Conservation (phyloP, 164 flowering plant species). For the Nymphaea thermarum region DNA sequence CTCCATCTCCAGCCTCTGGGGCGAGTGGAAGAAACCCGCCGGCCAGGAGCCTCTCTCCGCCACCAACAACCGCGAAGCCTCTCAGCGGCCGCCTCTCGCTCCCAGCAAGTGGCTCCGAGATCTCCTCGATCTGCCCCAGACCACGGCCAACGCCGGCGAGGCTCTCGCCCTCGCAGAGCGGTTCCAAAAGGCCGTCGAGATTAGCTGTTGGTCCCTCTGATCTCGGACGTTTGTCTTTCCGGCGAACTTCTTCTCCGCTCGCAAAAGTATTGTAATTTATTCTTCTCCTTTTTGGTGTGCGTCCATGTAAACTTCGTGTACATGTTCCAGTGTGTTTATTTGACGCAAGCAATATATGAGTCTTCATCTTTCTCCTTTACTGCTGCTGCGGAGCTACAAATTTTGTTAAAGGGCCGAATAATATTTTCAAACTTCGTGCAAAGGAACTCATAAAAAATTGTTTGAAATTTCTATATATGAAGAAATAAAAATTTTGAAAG, state of each 20-base stretch:
- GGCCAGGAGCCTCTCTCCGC: neutral
- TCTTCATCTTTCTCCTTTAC: neutral
- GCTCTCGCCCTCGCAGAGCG: neutral
- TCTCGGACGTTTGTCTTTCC: neutral
- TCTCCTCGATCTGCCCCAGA: neutral
- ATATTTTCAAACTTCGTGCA: no score
- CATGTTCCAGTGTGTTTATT: no score
- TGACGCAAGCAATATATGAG: no score
- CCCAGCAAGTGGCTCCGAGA: neutral
- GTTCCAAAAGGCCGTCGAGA: slow-evolving; percentile 3
- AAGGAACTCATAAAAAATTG: no score
- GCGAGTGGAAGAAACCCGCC: neutral
- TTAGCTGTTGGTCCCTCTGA: slow-evolving; percentile 4
- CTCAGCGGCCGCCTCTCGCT: neutral
- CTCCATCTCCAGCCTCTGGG: neutral
- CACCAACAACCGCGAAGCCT: neutral
- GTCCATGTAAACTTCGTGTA: no score
- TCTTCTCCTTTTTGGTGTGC: neutral
- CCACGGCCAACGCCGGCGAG: neutral
- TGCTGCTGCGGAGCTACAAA: neutral
- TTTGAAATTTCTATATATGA: no score
- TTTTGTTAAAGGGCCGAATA: neutral
- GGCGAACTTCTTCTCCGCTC: neutral
- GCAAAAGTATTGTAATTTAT: neutral
- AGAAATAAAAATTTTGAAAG: no score